These are phyloP conservation scores for Haplosporangium sp. DNA, from an alignment of 371 early-diverging fungal genomes.

Conservation along the genomic window DNA sequence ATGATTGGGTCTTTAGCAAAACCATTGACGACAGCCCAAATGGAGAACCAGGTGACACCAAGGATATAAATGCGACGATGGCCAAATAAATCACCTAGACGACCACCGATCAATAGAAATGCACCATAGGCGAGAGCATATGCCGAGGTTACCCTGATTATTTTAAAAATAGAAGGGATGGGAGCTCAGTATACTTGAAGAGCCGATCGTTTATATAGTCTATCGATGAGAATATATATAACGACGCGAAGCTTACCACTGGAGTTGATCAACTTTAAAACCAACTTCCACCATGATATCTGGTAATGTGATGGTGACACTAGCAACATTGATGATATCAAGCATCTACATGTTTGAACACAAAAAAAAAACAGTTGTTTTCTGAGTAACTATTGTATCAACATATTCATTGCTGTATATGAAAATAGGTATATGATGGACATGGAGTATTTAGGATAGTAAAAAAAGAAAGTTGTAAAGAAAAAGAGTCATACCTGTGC, in stretches of 20 bases:
- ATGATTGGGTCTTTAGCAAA: slow-evolving; percentile 33
- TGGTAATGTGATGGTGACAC: slow-evolving; percentile 35
- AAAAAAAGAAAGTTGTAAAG: background rate
- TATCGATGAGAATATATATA: background rate
- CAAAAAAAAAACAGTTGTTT: no score
- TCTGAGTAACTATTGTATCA: background rate
- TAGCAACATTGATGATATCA: slow-evolving; percentile 41
- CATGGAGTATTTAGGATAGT: background rate
- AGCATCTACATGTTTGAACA: slow-evolving; percentile 21
- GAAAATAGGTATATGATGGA: no score
- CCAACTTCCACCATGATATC: slow-evolving; percentile 29
- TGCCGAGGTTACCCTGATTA: slow-evolving; percentile 21
- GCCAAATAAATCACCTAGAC: slow-evolving; percentile 55
- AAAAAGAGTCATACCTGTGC: slow-evolving; percentile 14
- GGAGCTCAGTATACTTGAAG: background rate
- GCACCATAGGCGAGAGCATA: slow-evolving; percentile 22
- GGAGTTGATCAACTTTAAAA: slow-evolving; percentile 28
- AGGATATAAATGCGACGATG: slow-evolving; percentile 47
- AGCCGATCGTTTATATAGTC: no score
- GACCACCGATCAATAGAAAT: slow-evolving; percentile 50
- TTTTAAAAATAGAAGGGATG: background rate
- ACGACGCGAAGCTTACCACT: slow-evolving; percentile 23
- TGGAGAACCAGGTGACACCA: slow-evolving; percentile 51
- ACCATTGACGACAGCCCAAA: slow-evolving; percentile 52
- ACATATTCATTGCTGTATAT: background rate